Conservation (phyloP, 805 yeast genomes). For the Lipomyces orientalis region DNA sequence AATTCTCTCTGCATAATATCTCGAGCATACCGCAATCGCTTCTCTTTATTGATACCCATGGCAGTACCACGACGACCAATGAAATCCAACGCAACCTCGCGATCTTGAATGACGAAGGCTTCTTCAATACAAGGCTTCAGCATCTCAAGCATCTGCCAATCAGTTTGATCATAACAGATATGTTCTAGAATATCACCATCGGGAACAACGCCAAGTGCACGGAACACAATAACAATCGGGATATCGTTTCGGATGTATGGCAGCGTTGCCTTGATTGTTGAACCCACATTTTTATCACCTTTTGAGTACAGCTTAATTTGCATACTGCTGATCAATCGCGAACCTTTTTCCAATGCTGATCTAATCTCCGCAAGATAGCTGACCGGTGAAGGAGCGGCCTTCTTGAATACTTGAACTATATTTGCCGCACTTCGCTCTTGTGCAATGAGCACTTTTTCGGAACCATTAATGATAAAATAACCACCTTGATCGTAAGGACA, state of each 20-base stretch:
- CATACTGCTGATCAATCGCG: conserved; percentile 89
- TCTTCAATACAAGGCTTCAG: conserved; percentile 99
- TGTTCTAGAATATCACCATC: conserved; percentile 99
- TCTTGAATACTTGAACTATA: conserved; percentile 97
- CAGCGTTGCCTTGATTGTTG: conserved; percentile 92
- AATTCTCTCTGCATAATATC: conserved; percentile 96
- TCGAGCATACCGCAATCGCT: conserved; percentile 97
- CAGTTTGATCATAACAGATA: conserved; percentile 95
- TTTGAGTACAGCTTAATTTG: conserved; percentile 91
- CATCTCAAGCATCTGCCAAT: conserved; percentile 99
- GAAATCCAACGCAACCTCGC: conserved; percentile 96
- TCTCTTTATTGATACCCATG: conserved; percentile 92
- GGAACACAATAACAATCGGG: conserved; percentile 94
- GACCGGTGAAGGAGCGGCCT: conserved; percentile 95
- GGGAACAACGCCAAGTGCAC: conserved; percentile 98
- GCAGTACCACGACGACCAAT: conserved; percentile 99
- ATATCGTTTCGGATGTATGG: conserved; percentile 97
- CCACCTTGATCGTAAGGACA: conserved; percentile 99
- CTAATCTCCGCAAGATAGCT: conserved; percentile 96
- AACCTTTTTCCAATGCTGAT: conserved; percentile 96
- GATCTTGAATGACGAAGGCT: conserved; percentile 96
- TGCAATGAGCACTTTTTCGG: conserved; percentile 97
- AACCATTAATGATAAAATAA: conserved; percentile 96
- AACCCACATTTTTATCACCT: conserved; percentile 67
- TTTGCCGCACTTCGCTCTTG: conserved; percentile 99